Conservation (phyloP, 495 filamentous ascomycete species). For the Aspergillus taichungensis region DNA sequence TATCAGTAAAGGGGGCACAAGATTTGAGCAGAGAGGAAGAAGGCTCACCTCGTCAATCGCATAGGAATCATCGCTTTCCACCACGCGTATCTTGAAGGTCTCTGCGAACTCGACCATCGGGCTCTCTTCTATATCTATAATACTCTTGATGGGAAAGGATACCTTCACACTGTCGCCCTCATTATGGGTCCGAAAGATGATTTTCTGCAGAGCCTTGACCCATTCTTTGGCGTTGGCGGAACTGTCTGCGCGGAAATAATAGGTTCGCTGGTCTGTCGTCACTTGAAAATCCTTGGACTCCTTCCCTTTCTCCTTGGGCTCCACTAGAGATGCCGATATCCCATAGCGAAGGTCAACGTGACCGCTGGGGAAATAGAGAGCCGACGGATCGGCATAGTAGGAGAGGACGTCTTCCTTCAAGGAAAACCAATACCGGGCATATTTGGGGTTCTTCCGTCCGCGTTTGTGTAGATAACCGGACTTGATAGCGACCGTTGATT, state of each 20-base stretch:
- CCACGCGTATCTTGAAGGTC: conserved; percentile 85
- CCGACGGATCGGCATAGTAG: conserved; percentile 79
- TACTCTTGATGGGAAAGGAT: conserved; percentile 75
- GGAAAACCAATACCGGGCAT: conserved; percentile 93
- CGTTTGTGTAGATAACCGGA: conserved; percentile 86
- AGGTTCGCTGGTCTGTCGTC: conserved; percentile 72
- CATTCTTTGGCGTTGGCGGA: conserved; percentile 86
- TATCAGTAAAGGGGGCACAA: conserved; percentile 7
- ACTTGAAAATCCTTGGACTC: conserved; percentile 70
- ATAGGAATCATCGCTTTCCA: conserved; percentile 87
- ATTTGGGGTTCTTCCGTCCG: conserved; percentile 81
- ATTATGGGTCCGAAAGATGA: conserved; percentile 93
- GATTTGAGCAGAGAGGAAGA: not conserved
- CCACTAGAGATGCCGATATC: conserved; percentile 66
- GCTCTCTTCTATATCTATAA: conserved; percentile 89
- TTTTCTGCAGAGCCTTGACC: conserved; percentile 88
- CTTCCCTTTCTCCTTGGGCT: conserved; percentile 59
- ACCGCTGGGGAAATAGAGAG: conserved; percentile 85
- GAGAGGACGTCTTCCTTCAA: conserved; percentile 89
- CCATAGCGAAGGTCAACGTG: conserved; percentile 90
- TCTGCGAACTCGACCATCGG: conserved; percentile 88
- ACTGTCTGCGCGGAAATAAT: conserved; percentile 87
- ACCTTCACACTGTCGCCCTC: conserved; percentile 98
- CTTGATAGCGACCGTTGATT: conserved; percentile 70
- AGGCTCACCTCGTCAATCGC: conserved; percentile 81